A percentile compares a stretch with the other conserved stretches of the same genome.
Conservation (phyloP, 2,329 filamentous ascomycete species). For the Amphichorda felina region DNA sequence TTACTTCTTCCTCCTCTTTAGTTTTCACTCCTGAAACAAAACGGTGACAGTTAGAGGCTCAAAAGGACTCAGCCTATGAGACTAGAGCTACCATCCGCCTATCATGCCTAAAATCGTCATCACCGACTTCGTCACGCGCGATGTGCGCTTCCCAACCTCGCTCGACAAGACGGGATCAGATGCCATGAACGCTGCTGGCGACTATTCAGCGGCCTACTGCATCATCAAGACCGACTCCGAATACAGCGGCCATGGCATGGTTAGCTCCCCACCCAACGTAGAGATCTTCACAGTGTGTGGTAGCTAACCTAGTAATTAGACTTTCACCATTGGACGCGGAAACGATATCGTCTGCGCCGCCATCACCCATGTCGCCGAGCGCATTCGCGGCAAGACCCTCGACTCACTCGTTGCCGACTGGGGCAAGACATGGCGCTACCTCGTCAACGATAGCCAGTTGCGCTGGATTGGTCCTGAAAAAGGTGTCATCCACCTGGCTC, state of each 20-base stretch:
- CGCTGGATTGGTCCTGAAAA: slow-evolving; percentile 94
- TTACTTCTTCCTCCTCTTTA: too few relatives aligned
- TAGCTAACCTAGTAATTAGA: too few relatives aligned
- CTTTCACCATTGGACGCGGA: slow-evolving; percentile 78
- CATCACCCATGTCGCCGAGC: slow-evolving; percentile 66
- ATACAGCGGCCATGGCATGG: slow-evolving; percentile 68
- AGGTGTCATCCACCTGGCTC: slow-evolving; percentile 83
- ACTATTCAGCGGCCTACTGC: slow-evolving; percentile 92
- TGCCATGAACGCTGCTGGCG: slow-evolving; percentile 89
- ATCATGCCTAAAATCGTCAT: slow-evolving; percentile 47
- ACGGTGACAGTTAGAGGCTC: too few relatives aligned
- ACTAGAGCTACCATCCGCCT: too few relatives aligned
- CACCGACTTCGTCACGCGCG: slow-evolving; percentile 58
- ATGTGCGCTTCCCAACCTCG: slow-evolving; percentile 79
- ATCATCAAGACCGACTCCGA: slow-evolving; percentile 72
- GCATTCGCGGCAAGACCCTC: slow-evolving; percentile 64
- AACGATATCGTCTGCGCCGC: slow-evolving; percentile 88
- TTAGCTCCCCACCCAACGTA: too few relatives aligned
- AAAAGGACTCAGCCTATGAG: too few relatives aligned
- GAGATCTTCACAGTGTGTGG: too few relatives aligned
- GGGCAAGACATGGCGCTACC: slow-evolving; percentile 81
- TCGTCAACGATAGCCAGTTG: slow-evolving; percentile 83
- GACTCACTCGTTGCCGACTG: slow-evolving; percentile 68
- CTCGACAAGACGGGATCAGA: slow-evolving; percentile 94
- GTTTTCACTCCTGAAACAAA: too few relatives aligned